Percentiles rank a stretch among this genome's conserved stretches.
Conservation (phyloP, 345 rosid species). For the Arabis hirsuta region DNA sequence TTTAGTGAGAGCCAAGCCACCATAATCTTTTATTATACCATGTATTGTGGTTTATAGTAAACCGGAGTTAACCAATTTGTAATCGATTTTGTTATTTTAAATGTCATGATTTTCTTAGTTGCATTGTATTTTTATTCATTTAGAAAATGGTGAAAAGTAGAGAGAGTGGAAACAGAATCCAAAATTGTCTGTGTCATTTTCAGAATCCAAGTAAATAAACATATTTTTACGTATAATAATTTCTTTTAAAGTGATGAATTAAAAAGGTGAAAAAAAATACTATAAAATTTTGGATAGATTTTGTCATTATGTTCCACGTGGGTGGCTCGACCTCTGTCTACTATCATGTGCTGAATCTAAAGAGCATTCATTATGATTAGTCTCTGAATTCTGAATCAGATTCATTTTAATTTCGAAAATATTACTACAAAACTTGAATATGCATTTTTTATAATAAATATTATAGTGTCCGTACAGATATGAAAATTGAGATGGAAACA, state of each 20-base stretch:
- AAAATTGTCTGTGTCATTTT: not conserved
- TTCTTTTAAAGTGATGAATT: not conserved
- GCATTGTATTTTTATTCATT: not conserved
- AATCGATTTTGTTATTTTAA: not conserved
- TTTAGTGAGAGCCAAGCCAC: not conserved
- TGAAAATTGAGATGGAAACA: constrained; percentile 20
- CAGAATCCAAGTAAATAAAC: constrained; percentile 1
- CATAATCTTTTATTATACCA: not conserved
- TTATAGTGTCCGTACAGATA: constrained; percentile 7
- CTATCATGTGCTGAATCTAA: constrained; percentile 44
- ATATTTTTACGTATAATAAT: not conserved
- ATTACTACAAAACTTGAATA: not conserved
- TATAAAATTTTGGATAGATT: not conserved
- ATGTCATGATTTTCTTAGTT: not conserved
- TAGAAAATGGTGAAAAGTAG: not conserved
- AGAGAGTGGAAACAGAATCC: constrained; percentile 1
- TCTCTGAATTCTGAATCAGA: constrained; percentile 6
- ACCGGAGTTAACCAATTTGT: not conserved
- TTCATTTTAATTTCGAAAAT: not conserved
- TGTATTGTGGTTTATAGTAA: not conserved
- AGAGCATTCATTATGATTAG: constrained; percentile 38
- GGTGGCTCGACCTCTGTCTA: constrained; percentile 44
- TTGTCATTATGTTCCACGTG: constrained; percentile 46
- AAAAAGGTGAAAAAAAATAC: not conserved
- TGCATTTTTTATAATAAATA: too few relatives aligned